These are phyloP conservation scores for Crataegus laevigata DNA, from an alignment of 306 rosid genomes.

Conservation along the genomic window DNA sequence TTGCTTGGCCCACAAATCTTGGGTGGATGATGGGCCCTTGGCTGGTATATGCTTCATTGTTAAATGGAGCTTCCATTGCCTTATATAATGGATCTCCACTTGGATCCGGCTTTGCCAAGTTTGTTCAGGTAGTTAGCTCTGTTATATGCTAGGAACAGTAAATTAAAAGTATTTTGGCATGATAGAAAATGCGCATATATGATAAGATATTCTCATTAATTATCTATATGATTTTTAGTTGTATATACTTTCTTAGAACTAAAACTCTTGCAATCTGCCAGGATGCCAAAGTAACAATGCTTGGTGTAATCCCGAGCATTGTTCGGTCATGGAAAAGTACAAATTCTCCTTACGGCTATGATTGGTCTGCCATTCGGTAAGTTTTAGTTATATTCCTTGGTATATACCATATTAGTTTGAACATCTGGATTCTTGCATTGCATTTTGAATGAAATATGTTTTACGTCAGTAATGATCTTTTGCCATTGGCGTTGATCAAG, in stretches of 20 bases:
- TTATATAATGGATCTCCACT: slow-evolving; percentile 84
- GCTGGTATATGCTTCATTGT: slow-evolving; percentile 85
- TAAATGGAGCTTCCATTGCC: slow-evolving; percentile 92
- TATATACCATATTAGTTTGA: neutral
- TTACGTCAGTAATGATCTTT: neutral
- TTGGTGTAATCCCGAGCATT: slow-evolving; percentile 91
- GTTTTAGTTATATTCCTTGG: slow-evolving; percentile 17
- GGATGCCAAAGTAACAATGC: slow-evolving; percentile 91
- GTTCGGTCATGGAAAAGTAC: slow-evolving; percentile 83
- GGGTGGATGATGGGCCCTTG: slow-evolving; percentile 99
- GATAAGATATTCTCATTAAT: neutral
- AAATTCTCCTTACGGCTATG: slow-evolving; percentile 57
- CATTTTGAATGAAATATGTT: slow-evolving; percentile 11
- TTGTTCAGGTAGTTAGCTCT: slow-evolving; percentile 53
- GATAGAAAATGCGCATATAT: neutral
- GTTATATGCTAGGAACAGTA: too few relatives aligned
- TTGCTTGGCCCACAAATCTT: slow-evolving; percentile 95
- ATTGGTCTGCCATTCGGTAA: slow-evolving; percentile 90
- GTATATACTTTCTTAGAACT: neutral
- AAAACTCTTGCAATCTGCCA: slow-evolving; percentile 7
- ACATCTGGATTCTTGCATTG: slow-evolving; percentile 11
- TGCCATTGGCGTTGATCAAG: neutral
- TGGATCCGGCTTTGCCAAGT: slow-evolving; percentile 81
- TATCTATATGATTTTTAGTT: neutral
- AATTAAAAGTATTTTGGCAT: neutral